These are phyloP conservation scores for Citropsis articulata DNA, from an alignment of 345 rosid species.

Conservation along the genomic window DNA sequence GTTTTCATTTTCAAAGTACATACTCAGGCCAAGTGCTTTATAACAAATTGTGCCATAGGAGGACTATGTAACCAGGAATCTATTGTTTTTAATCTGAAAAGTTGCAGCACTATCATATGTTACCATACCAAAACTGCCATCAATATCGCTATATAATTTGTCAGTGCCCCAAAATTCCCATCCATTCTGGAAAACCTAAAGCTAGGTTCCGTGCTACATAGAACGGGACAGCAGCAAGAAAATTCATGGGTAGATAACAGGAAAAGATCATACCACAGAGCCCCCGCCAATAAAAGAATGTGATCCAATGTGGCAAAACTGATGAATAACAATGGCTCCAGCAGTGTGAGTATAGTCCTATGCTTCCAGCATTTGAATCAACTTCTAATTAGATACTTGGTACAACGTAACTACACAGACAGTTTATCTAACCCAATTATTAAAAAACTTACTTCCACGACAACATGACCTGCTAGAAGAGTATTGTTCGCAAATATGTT, in stretches of 20 bases:
- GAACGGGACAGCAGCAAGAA: not conserved
- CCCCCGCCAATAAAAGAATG: slow-evolving; percentile 90
- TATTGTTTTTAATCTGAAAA: not conserved
- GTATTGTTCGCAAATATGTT: slow-evolving; percentile 88
- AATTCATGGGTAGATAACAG: slow-evolving; percentile 3
- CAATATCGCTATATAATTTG: not conserved
- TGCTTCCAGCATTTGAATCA: slow-evolving; percentile 35
- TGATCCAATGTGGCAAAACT: slow-evolving; percentile 79
- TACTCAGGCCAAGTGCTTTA: not conserved
- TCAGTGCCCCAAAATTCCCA: not conserved
- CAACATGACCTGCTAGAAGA: slow-evolving; percentile 92
- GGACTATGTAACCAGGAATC: not conserved
- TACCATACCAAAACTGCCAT: not conserved
- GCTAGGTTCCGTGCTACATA: not conserved
- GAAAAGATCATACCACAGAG: slow-evolving; percentile 63
- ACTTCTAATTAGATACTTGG: slow-evolving; percentile 16
- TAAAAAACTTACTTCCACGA: slow-evolving; percentile 63
- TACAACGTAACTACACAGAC: not conserved
- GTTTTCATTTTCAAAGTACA: not conserved
- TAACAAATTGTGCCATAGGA: not conserved
- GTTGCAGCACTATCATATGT: not conserved
- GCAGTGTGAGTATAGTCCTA: slow-evolving; percentile 84
- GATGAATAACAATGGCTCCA: slow-evolving; percentile 82
- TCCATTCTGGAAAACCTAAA: not conserved
- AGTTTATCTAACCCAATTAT: not conserved